Conservation (phyloP, 208 protist species). For the Naegleria fowleri region DNA sequence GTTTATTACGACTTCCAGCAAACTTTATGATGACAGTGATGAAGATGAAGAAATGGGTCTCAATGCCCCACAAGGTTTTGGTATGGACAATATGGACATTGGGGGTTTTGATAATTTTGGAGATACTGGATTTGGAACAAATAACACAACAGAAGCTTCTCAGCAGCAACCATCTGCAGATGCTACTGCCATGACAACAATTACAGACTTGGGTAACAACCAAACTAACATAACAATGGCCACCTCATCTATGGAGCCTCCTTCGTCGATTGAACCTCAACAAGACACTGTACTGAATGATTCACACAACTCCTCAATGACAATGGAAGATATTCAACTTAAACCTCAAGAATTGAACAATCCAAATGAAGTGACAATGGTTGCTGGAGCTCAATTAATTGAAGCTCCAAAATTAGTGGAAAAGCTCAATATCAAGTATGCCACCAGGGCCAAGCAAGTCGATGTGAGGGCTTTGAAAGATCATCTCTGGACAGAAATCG, state of each 20-base stretch:
- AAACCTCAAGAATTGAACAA: not conserved
- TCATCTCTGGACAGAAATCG: constrained; percentile 39
- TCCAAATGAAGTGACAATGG: not conserved
- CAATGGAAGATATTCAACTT: not conserved
- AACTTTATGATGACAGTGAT: not conserved
- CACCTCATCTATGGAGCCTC: not conserved
- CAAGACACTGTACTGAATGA: not conserved
- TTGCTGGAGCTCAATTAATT: constrained; percentile 1
- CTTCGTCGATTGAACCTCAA: not conserved
- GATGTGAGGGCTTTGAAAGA: constrained; percentile 53
- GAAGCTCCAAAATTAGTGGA: constrained; percentile 25
- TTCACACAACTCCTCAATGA: not conserved
- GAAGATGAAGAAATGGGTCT: not conserved
- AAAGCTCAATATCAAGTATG: constrained; percentile 42
- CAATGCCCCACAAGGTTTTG: not conserved
- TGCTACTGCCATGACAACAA: not conserved
- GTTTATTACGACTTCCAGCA: not conserved
- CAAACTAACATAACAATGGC: no score
- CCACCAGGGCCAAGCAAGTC: constrained; percentile 45
- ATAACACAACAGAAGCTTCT: not conserved
- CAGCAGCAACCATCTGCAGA: not conserved
- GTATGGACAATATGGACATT: not conserved
- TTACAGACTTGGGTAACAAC: not conserved
- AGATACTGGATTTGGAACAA: not conserved
- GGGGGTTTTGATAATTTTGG: not conserved